Evolutionary conservation across 805 yeast species (phyloP).

Genomic region (Spathaspora gorwiae): DNA sequence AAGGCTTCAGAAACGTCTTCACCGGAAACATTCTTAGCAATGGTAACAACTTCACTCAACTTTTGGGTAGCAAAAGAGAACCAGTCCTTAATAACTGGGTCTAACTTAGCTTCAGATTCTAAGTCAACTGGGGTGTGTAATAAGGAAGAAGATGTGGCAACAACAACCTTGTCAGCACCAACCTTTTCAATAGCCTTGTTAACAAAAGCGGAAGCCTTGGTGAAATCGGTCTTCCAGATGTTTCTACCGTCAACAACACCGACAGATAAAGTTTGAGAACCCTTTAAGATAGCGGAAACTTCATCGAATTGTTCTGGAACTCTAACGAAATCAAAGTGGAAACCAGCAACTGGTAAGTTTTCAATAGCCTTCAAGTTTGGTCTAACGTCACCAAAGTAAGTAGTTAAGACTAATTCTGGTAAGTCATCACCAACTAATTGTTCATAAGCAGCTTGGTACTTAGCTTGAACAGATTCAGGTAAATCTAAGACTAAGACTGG

Average conservation of each 20-base stretch:
- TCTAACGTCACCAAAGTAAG: slow-evolving; percentile 98
- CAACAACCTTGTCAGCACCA: slow-evolving; percentile 82
- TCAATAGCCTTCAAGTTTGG: slow-evolving; percentile 90
- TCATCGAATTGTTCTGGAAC: slow-evolving; percentile 92
- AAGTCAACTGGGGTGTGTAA: slow-evolving; percentile 98
- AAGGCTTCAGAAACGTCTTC: slow-evolving; percentile 72
- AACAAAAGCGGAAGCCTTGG: slow-evolving; percentile 79
- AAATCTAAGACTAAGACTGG: slow-evolving; percentile 94
- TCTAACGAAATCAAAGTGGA: slow-evolving; percentile 96
- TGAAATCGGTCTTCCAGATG: slow-evolving; percentile 96
- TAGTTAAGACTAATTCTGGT: slow-evolving; percentile 78
- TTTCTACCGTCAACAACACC: slow-evolving; percentile 99
- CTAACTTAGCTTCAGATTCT: slow-evolving; percentile 84
- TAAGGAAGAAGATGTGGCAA: slow-evolving; percentile 84
- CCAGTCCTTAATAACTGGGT: slow-evolving; percentile 92
- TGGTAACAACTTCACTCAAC: slow-evolving; percentile 81
- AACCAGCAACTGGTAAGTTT: slow-evolving; percentile 87
- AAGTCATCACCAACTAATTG: slow-evolving; percentile 59
- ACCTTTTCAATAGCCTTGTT: slow-evolving; percentile 78
- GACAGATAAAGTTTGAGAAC: slow-evolving; percentile 79
- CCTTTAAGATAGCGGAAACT: slow-evolving; percentile 61
- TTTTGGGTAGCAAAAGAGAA: slow-evolving; percentile 98
- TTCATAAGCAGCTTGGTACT: slow-evolving; percentile 85
- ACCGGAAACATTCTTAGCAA: slow-evolving; percentile 84
- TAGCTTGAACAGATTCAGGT: slow-evolving; percentile 75